phyloP scores from a whole-genome alignment of 108 stramenopile species.

The Pseudonitzschia multiseries region DNA sequence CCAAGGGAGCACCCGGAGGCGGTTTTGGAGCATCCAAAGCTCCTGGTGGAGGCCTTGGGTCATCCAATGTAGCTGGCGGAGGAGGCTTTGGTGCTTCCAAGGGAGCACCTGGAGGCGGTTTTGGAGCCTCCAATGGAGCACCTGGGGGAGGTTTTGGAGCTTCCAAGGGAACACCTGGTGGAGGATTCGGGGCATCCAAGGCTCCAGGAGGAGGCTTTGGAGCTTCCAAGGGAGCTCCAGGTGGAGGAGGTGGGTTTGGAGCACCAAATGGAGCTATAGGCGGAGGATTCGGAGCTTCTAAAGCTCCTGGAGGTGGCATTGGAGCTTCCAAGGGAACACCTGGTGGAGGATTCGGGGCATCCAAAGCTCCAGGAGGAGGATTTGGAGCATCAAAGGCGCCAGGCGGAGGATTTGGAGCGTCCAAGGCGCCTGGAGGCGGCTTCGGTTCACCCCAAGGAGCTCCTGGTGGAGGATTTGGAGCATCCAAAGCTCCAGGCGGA shows the following conservation, averaged over 20 bases:
- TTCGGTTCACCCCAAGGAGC: background rate
- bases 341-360: background rate
- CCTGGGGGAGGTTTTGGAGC: too few species aligned
- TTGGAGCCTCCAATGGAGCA: too few species aligned
- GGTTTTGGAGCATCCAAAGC: background rate
- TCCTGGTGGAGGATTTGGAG: background rate
- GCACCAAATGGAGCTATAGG: too few species aligned
- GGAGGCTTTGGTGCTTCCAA: background rate
- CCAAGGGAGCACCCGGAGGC: background rate
- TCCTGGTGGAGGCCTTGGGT: background rate
- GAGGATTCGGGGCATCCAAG: background rate
- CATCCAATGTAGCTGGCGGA: background rate
- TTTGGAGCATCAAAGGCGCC: background rate
- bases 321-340: too few species aligned
- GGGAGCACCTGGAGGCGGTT: background rate
- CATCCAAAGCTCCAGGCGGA: background rate
- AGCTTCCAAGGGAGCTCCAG: background rate
- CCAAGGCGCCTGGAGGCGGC: background rate
- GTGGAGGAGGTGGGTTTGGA: too few species aligned
- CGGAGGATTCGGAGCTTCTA: background rate
- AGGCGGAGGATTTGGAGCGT: background rate
- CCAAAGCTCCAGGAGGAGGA: background rate
- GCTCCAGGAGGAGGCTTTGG: background rate
- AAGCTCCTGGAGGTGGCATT: background rate
- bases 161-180: background rate